Percentiles rank a stretch among this genome's conserved stretches.
Evolutionary conservation across 2,329 filamentous ascomycete genomes (phyloP).

Genomic region (Fusarium sambucinum): DNA sequence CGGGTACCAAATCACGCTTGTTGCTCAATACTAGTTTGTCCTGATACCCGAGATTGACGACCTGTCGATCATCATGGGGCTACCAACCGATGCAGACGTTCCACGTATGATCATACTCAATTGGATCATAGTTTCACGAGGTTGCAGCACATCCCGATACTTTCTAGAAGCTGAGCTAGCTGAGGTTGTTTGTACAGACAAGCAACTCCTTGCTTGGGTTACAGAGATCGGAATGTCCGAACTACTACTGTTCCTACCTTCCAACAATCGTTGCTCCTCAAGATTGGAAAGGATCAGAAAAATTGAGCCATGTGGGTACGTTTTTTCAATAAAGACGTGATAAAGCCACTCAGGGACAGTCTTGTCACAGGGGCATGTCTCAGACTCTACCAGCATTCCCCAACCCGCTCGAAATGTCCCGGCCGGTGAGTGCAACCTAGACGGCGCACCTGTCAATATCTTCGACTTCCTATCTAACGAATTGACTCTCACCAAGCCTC

Average conservation of each 20-base stretch:
- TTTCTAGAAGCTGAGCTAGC: conserved; percentile 45
- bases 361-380: conserved; percentile 41
- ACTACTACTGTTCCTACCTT: conserved; percentile 21
- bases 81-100: conserved; percentile 33
- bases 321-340: conserved; percentile 24
- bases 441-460: conserved; percentile 41
- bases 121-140: conserved; percentile 31
- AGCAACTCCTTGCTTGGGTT: conserved; percentile 26
- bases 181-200: conserved; percentile 14
- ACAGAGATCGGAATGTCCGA: conserved; percentile 32
- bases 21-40: conserved; percentile 25
- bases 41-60: conserved; percentile 50
- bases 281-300: conserved; percentile 44
- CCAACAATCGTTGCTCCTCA: conserved; percentile 35
- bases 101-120: conserved; percentile 36
- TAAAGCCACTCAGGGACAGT: conserved; percentile 28
- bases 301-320: conserved; percentile 27
- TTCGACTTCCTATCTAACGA: conserved; percentile 27
- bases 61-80: conserved; percentile 46
- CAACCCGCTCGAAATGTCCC: conserved; percentile 39
- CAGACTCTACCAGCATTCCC: conserved; percentile 49
- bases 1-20: conserved; percentile 19
- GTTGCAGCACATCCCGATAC: conserved; percentile 23
- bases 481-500: conserved; percentile 38
- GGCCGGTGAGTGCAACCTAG: conserved; percentile 42